Evolutionary conservation across 2,329 filamentous ascomycete species (phyloP).

Genomic region (Fusarium aywerte): DNA sequence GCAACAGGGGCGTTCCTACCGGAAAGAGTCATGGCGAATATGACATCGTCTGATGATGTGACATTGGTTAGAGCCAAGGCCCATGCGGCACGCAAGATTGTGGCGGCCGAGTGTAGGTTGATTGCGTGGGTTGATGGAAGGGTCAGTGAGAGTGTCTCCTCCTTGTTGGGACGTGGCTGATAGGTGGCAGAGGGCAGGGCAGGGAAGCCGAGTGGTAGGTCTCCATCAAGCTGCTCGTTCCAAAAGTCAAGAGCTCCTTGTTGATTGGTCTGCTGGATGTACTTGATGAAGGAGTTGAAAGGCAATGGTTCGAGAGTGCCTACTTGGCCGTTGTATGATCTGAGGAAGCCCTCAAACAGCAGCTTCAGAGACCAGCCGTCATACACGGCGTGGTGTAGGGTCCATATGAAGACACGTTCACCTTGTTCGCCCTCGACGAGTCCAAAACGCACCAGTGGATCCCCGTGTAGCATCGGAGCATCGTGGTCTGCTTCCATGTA

Average conservation of each 20-base stretch:
- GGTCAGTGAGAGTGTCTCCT: slow-evolving; percentile 6
- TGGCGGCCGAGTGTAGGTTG: slow-evolving; percentile 3
- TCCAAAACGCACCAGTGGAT: slow-evolving; percentile 7
- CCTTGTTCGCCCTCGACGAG: slow-evolving; percentile 1
- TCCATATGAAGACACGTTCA: slow-evolving; percentile 8
- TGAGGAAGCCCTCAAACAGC: slow-evolving; percentile 10
- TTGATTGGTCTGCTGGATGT: slow-evolving; percentile 3
- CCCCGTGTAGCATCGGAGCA: slow-evolving; percentile 6
- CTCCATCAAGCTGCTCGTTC: slow-evolving; percentile 7
- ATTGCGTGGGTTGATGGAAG: slow-evolving; percentile 2
- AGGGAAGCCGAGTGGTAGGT: slow-evolving; percentile 10
- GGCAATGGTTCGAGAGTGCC: slow-evolving; percentile 3
- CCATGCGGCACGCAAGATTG: slow-evolving; percentile 11
- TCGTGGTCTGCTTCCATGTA: slow-evolving; percentile 8
- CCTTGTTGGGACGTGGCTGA: slow-evolving; percentile 6
- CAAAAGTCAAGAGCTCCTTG: slow-evolving; percentile 9
- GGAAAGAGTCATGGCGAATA: slow-evolving; percentile 9
- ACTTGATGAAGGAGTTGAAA: slow-evolving; percentile 10
- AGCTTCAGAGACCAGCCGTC: slow-evolving; percentile 10
- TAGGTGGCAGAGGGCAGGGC: slow-evolving; percentile 10
- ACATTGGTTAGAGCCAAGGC: slow-evolving; percentile 4
- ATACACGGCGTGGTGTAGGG: slow-evolving; percentile 9
- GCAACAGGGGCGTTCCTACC: slow-evolving; percentile 12
- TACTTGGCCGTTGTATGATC: slow-evolving; percentile 6
- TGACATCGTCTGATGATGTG: slow-evolving; percentile 12